These are phyloP conservation scores for Colletotrichum limetticola DNA, from an alignment of 2,329 filamentous ascomycete species.

Conservation along the genomic window DNA sequence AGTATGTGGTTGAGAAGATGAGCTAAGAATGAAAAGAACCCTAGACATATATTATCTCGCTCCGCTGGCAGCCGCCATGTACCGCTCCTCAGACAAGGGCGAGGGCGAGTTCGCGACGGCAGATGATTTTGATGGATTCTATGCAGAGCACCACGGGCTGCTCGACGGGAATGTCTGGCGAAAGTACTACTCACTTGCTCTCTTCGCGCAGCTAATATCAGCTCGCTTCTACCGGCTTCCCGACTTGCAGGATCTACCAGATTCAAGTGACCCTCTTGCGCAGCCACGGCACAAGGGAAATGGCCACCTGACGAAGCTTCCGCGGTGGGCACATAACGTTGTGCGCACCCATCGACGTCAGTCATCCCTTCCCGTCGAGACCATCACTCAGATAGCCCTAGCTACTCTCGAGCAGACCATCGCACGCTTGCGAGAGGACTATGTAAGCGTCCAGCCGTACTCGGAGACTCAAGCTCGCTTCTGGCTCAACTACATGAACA, in stretches of 20 bases:
- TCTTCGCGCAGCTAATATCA: constrained; percentile 38
- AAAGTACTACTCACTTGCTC: constrained; percentile 8
- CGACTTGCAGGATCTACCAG: constrained; percentile 26
- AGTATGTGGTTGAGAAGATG: not conserved
- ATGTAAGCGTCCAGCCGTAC: not conserved
- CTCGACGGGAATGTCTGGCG: not conserved
- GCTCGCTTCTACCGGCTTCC: constrained; percentile 31
- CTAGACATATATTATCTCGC: constrained; percentile 34
- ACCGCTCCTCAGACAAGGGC: constrained; percentile 20
- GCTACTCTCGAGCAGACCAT: constrained; percentile 20
- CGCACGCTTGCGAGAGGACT: not conserved
- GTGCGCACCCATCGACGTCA: constrained; percentile 5
- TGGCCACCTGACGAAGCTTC: constrained; percentile 22
- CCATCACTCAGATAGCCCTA: constrained; percentile 6
- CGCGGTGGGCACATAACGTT: constrained; percentile 19
- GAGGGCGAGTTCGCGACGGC: constrained; percentile 3
- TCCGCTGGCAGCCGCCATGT: constrained; percentile 27
- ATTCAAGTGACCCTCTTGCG: constrained; percentile 19
- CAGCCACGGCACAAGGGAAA: constrained; percentile 10
- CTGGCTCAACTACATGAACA: constrained; percentile 25
- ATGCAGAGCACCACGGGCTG: constrained; percentile 8
- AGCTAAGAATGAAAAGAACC: constrained; percentile 24
- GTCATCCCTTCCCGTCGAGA: not conserved
- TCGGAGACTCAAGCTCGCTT: constrained; percentile 23
- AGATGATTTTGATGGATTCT: constrained; percentile 26